Percentiles rank a stretch among this genome's conserved stretches.
Evolutionary conservation across 2,329 filamentous ascomycete genomes (phyloP).

Genomic region (Neofusicoccum umdonicola): DNA sequence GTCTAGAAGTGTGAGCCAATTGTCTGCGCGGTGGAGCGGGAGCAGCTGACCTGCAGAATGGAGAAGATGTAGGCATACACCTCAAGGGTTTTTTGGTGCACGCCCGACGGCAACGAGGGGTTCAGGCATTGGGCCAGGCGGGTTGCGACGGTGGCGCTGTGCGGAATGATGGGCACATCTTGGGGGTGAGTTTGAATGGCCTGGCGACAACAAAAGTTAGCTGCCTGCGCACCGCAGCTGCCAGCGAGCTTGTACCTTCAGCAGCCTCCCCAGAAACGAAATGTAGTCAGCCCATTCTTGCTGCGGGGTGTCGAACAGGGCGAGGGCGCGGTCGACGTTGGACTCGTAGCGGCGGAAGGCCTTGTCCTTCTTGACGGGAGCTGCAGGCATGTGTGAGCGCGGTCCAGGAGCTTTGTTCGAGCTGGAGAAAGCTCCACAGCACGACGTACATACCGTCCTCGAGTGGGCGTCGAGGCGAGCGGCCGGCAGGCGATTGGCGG

Average conservation of each 20-base stretch:
- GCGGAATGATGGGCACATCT: slow-evolving; percentile 69
- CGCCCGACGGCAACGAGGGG: slow-evolving; percentile 86
- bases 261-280: slow-evolving; percentile 84
- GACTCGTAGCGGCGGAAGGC: slow-evolving; percentile 84
- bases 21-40: slow-evolving; percentile 59
- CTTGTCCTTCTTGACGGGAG: slow-evolving; percentile 62
- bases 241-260: slow-evolving; percentile 63
- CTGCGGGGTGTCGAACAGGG: slow-evolving; percentile 85
- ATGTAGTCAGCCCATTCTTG: slow-evolving; percentile 99
- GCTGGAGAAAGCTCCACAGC: slow-evolving; percentile 9
- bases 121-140: slow-evolving; percentile 94
- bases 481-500: slow-evolving; percentile 70
- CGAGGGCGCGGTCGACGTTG: slow-evolving; percentile 80
- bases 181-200: slow-evolving; percentile 83
- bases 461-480: slow-evolving; percentile 74
- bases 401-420: background rate
- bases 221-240: background rate
- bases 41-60: slow-evolving; percentile 60
- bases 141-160: slow-evolving; percentile 80
- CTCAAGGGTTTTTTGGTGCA: slow-evolving; percentile 95
- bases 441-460: slow-evolving; percentile 64
- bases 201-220: slow-evolving; percentile 44
- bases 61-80: slow-evolving; percentile 89
- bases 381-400: slow-evolving; percentile 41
- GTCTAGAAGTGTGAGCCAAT: slow-evolving; percentile 29